A percentile compares a stretch with the other conserved stretches of the same genome.
phyloP scores from a whole-genome alignment of 208 protist genomes.

The Leptomonas seymouri region DNA sequence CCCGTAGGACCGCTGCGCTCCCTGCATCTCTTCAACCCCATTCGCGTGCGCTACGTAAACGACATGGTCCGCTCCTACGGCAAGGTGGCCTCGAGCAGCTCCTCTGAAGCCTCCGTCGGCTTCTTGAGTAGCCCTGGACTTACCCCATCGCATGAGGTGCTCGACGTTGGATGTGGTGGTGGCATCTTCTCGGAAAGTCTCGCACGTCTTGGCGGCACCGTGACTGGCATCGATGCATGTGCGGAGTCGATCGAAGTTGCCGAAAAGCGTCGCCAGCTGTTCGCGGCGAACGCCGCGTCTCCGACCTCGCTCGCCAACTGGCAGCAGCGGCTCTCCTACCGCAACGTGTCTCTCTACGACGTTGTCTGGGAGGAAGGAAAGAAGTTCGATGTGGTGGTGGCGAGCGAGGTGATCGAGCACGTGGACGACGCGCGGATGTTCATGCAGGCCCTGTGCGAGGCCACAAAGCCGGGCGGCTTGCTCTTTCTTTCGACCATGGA shows the following conservation, averaged over 20 bases:
- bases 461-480: slow-evolving; percentile 86
- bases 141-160: slow-evolving; percentile 36
- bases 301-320: slow-evolving; percentile 17
- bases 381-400: slow-evolving; percentile 83
- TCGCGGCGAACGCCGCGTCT: slow-evolving; percentile 8
- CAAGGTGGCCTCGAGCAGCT: slow-evolving; percentile 18
- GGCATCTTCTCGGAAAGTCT: slow-evolving; percentile 92
- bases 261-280: slow-evolving; percentile 23
- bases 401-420: slow-evolving; percentile 94
- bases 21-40: slow-evolving; percentile 92
- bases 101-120: slow-evolving; percentile 9
- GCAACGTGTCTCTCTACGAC: slow-evolving; percentile 53
- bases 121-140: slow-evolving; percentile 22
- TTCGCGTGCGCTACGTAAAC: slow-evolving; percentile 86
- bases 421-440: slow-evolving; percentile 88
- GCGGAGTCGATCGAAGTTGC: slow-evolving; percentile 85
- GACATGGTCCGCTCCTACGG: slow-evolving; percentile 46
- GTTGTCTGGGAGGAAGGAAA: slow-evolving; percentile 33
- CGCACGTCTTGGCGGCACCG: slow-evolving; percentile 83
- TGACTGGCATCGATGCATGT: slow-evolving; percentile 92
- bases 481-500: slow-evolving; percentile 95
- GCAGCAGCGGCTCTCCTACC: slow-evolving; percentile 31
- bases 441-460: slow-evolving; percentile 69
- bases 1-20: slow-evolving; percentile 84
- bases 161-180: slow-evolving; percentile 94